Percentiles rank a stretch among this genome's conserved stretches.
These are phyloP conservation scores for Lithospermum erythrorhizon DNA, from an alignment of 257 asterid genomes.

Conservation along the genomic window DNA sequence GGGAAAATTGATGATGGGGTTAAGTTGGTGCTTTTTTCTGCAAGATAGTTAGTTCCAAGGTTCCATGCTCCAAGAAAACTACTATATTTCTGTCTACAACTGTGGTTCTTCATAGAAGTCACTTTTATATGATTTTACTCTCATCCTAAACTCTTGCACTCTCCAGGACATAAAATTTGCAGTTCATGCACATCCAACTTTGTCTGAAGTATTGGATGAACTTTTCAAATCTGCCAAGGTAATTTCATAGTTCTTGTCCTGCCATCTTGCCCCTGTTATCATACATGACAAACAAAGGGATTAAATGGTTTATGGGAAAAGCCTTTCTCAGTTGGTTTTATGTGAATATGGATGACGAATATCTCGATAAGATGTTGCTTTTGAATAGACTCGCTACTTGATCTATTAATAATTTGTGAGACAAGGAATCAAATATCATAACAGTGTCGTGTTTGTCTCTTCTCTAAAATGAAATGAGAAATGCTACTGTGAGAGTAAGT, in stretches of 20 bases:
- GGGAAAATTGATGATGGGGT: too few relatives aligned
- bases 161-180: conserved; percentile 37
- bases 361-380: too few relatives aligned
- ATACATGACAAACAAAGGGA: neutral
- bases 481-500: neutral
- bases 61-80: too few relatives aligned
- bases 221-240: conserved; percentile 38
- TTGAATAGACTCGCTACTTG: too few relatives aligned
- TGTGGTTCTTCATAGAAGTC: neutral
- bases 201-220: conserved; percentile 44
- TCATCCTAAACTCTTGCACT: neutral
- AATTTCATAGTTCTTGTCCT: conserved; percentile 1
- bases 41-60: too few relatives aligned
- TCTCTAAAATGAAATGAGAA: too few relatives aligned
- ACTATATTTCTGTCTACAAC: neutral
- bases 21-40: too few relatives aligned
- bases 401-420: too few relatives aligned
- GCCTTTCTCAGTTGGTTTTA: too few relatives aligned
- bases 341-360: too few relatives aligned
- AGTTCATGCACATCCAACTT: conserved; percentile 49
- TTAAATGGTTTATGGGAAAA: neutral
- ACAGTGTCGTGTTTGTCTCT: too few relatives aligned
- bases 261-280: neutral
- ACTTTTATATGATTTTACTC: neutral
- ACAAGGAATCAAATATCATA: too few relatives aligned